Percentiles rank a stretch among this genome's conserved stretches.
These are phyloP conservation scores for Backusella luteola DNA, from an alignment of 192 early-diverging fungal species.

Conservation along the genomic window DNA sequence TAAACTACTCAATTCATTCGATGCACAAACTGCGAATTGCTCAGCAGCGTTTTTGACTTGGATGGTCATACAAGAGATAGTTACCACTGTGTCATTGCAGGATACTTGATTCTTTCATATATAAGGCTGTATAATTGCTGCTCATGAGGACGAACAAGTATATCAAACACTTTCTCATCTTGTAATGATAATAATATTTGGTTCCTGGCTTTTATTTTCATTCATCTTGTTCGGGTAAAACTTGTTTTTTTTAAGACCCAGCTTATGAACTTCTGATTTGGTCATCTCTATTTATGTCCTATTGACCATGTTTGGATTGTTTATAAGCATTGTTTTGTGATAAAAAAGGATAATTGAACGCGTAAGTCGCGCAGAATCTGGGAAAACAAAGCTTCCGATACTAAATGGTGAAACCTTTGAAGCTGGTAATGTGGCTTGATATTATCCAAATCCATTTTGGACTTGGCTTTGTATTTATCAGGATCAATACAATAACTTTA, in stretches of 20 bases:
- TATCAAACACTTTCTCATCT: background rate
- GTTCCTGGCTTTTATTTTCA: background rate
- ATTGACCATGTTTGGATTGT: background rate
- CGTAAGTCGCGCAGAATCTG: background rate
- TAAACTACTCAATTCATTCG: background rate
- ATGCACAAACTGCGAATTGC: background rate
- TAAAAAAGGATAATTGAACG: background rate
- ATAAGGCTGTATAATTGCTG: background rate
- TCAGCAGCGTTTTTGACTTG: background rate
- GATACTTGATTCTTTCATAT: background rate
- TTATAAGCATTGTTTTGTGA: background rate
- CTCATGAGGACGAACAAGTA: background rate
- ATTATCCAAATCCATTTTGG: background rate
- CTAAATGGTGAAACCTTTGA: background rate
- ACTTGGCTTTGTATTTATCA: background rate
- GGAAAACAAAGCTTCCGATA: background rate
- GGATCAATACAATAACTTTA: background rate
- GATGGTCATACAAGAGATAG: background rate
- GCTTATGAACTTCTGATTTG: background rate
- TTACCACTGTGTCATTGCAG: background rate
- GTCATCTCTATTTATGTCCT: background rate
- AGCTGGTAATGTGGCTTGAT: background rate
- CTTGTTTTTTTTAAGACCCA: background rate
- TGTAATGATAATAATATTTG: background rate
- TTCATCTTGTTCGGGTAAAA: background rate